Evolutionary conservation across 2,329 filamentous ascomycete genomes (phyloP), one percentile per base, ranked within the genome.

Genomic region (Chaetomiaceae sp.): DNA sequence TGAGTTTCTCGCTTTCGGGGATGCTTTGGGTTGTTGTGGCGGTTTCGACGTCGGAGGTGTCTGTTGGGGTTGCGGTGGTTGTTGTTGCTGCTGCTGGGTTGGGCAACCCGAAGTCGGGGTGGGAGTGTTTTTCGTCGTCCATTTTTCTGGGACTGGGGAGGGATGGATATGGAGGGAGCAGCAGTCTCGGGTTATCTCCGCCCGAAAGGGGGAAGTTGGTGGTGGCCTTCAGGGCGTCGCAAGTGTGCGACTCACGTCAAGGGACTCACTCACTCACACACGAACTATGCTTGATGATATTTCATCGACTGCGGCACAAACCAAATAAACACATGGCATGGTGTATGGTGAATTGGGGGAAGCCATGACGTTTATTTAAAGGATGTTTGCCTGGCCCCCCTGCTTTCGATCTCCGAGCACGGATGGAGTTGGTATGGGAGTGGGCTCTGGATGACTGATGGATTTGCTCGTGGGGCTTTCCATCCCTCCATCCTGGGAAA

Each of bases 331-430:
- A 23, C 16, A 13, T 27, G 23, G 25, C 9, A 20, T 34, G 33
- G 38, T 44, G 20, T 37, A n/a, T 16, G 25, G 25, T 9, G 6
- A 23, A 33, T 30, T 20, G 16, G 38, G 30, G 42, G 41, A 21
- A 18, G n/a, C 42, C 49, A 51, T 51, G 33, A 33, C 49, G 49
- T 51, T 51, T 51, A 51, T 51, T 36, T 44, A 41, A 41, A 16
- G 29, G 25, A 7, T 13, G 8, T 25, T 51, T 23, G 13, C 14
- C 18, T 42, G 18, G 20, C 46, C 25, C n/a, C 27, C 42, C 29
- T 25, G n/a, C 21, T 27, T 16, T 46, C 42, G 20, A 51, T 44
- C 48, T 51, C 48, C 48, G 48, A 51, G 38, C 6, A 29, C 48
- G 48, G 48, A 44, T 44, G 48, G 48, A 40, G 7, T 33, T 32